These are phyloP conservation scores for Mariannaea elegans DNA, from an alignment of 2,329 filamentous ascomycete species.

Conservation along the genomic window DNA sequence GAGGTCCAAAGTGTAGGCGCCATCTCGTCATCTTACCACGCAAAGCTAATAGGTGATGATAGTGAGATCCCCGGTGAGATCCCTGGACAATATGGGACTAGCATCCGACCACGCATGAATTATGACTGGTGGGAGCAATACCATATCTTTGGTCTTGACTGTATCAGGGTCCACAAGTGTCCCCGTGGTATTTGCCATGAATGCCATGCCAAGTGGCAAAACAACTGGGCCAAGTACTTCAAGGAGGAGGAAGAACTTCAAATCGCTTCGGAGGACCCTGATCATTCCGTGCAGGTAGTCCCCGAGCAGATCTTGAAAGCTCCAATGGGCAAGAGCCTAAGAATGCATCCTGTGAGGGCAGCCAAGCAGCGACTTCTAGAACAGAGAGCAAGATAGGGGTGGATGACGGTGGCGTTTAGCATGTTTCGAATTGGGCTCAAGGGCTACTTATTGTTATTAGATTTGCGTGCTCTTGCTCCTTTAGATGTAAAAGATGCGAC, in stretches of 20 bases:
- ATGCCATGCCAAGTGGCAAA: slow-evolving; percentile 34
- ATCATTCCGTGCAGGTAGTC: neutral
- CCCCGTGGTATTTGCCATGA: slow-evolving; percentile 22
- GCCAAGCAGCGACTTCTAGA: slow-evolving; percentile 22
- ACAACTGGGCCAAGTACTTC: slow-evolving; percentile 27
- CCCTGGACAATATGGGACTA: slow-evolving; percentile 26
- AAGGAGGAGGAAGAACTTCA: slow-evolving; percentile 21
- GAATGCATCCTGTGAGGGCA: slow-evolving; percentile 30
- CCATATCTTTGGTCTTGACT: slow-evolving; percentile 28
- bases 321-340: slow-evolving; percentile 26
- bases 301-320: neutral
- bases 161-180: slow-evolving; percentile 32
- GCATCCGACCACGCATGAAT: slow-evolving; percentile 16
- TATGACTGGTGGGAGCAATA: slow-evolving; percentile 37
- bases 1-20: neutral
- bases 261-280: slow-evolving; percentile 16
- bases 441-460: neutral
- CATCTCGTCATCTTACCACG: neutral
- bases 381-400: neutral
- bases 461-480: neutral
- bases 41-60: slow-evolving; percentile 11
- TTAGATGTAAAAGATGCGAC: neutral
- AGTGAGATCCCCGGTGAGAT: slow-evolving; percentile 23
- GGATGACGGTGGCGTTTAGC: no score
- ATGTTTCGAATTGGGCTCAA: neutral